Conservation (phyloP, 306 rosid species). For the Calophaca sinica region DNA sequence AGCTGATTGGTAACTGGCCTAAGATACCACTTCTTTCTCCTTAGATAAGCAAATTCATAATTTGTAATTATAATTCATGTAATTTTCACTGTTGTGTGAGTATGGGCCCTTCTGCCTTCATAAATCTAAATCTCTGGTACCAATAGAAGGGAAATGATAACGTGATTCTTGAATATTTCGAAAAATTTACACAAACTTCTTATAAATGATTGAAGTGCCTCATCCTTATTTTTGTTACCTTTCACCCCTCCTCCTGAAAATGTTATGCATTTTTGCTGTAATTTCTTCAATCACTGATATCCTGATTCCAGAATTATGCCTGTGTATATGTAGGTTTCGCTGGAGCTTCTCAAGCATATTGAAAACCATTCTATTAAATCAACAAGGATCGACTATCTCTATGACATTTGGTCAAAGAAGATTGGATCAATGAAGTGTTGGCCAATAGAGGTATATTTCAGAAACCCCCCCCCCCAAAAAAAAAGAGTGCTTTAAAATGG, state of each 20-base stretch:
- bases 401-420: conserved; percentile 73
- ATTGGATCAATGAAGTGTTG: conserved; percentile 58
- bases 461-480: neutral
- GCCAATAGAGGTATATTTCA: conserved; percentile 62
- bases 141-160: neutral
- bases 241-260: neutral
- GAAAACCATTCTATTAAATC: conserved; percentile 41
- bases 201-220: neutral
- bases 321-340: conserved; percentile 57
- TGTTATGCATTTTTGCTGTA: neutral
- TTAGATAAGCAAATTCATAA: neutral
- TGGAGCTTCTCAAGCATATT: conserved; percentile 65
- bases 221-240: neutral
- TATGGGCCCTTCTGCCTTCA: neutral
- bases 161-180: conserved; percentile 18
- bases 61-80: conserved; percentile 6
- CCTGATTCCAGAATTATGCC: conserved; percentile 32
- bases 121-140: neutral
- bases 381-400: conserved; percentile 57
- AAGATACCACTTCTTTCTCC: conserved; percentile 6
- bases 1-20: neutral
- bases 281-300: conserved; percentile 33
- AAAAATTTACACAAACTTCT: conserved; percentile 7
- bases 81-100: neutral
- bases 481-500: conserved; percentile 6